Evolutionary conservation across 371 early-diverging fungal species (phyloP), one percentile per base, ranked within the genome.

Genomic region (Batkoa obscura): DNA sequence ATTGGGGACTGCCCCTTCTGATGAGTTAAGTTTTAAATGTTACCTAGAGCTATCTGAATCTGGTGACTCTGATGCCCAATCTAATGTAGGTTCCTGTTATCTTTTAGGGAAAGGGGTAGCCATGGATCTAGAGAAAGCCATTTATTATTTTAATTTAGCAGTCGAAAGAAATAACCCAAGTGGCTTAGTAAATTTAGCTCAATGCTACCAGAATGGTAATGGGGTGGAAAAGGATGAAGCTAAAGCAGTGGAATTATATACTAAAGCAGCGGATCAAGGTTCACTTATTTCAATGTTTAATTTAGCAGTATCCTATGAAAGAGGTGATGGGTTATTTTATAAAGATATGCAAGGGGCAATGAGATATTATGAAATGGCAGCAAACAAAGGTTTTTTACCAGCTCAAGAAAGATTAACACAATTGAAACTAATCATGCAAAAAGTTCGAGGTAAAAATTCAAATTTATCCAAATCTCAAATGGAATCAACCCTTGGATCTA

Each of bases 281-380:
- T 80, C 83, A 56, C 68, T 84, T 1, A 65, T 84, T 0, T 91
- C 85, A 8, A 76, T 83, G 59, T 86, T 86, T 54, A 82, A 85
- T 4, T 93, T 88, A 63, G 64, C 66, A 50, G 66, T 71, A 48
- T 73, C 91, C 0, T 88, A 93, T 0, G 68, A 70, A 13, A 76
- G 81, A 61, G 82, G 82, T 51, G 86, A 89, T 68, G 75, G 81
- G 33, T 84, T 84, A 75, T 92, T 91, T 5, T 87, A 87, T 61
- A 63, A 68, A 57, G 72, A 84, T 58, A 63, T 70, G 31, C 58
- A 65, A 30, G 67, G 75, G 59, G 87, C 90, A 2, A 73, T 83
- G 12, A 62, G 74, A 47, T 86, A 82, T 77, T 88, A 90, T 62
- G 63, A 67, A 9, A 64, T 70, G 50, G 75, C 81, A 13, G 83